phyloP scores from a whole-genome alignment of 441 rosid species.

The Capsella rubella region DNA sequence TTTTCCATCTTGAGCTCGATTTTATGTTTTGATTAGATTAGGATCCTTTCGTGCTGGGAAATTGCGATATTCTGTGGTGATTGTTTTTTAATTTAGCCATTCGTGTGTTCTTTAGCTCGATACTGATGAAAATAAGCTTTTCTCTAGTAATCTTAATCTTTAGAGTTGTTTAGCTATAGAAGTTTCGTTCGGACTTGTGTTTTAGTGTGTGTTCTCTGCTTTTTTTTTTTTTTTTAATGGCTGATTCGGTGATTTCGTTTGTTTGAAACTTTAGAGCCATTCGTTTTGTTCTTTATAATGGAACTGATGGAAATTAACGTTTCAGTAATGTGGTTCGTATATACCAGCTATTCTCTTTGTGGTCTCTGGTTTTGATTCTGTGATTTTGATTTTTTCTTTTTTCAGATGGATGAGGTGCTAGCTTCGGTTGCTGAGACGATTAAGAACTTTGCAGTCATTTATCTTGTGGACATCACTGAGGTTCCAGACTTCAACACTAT shows the following conservation, averaged over 20 bases:
- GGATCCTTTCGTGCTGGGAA: not conserved
- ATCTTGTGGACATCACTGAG: conserved; percentile 90
- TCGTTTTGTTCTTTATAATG: not conserved
- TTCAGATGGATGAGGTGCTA: conserved; percentile 94
- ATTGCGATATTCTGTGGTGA: not conserved
- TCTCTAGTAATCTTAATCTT: not conserved
- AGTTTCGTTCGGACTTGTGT: not conserved
- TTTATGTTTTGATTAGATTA: too few relatives aligned
- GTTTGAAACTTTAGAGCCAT: not conserved
- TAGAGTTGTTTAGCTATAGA: not conserved
- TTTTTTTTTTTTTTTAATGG: not conserved
- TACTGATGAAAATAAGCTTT: not conserved
- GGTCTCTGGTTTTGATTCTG: not conserved
- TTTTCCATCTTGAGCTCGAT: too few relatives aligned
- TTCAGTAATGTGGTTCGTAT: not conserved
- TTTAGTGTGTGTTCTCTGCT: not conserved
- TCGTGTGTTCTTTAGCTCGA: conserved; percentile 17
- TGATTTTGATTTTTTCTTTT: not conserved
- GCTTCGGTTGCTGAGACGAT: conserved; percentile 92
- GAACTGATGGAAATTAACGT: not conserved
- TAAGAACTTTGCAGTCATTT: conserved; percentile 95
- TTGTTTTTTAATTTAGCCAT: conserved; percentile 12
- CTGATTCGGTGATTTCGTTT: conserved; percentile 6
- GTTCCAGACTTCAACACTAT: conserved; percentile 96
- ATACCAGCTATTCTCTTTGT: not conserved